Evolutionary conservation across 495 filamentous ascomycete genomes (phyloP), one percentile per base, ranked within the genome.

Genomic region (Neurospora sp.): DNA sequence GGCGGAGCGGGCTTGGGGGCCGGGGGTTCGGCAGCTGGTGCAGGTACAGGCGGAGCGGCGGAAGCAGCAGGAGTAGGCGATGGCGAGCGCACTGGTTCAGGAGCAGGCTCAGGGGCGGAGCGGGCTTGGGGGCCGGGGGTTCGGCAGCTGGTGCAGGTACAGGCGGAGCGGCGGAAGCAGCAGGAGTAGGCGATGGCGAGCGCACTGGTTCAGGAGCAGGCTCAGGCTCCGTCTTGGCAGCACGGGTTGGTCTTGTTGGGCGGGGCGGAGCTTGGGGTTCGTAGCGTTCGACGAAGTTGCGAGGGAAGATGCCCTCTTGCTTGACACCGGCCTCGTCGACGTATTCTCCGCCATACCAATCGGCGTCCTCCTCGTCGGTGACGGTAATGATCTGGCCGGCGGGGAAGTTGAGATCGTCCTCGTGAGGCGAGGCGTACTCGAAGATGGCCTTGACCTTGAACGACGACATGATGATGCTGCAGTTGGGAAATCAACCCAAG

Each of bases 381-480:
- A 99, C 96, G 47, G 92, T 97, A 78, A 99, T 93, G 76, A 98
- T 88, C 82, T 98, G 94, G 72, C 94, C 93, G 77, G 88, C 85
- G 41, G 86, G 79, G 80, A 99, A 99, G 77, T 87, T 90, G 71
- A 99, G 92, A 83, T 99, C 96, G 82, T 98, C 96, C 75, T 97
- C 93, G 81, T 99, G 94, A 74, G 84, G 85, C 73, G 96, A 98
- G 77, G 84, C 83, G 82, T 98, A 99, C 79, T 98, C 94, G 84
- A 91, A 98, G 77, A 98, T 82, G 73, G 95, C 93, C 87, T 93
- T 96, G 83, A 98, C 96, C 82, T 92, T 97, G 84, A 98, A 98
- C 53, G 31, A 61, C 79, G 92, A 86, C 93, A 96, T 97, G 80
- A 84, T 87, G 83, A 78, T 73, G 71, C 73, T 74, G 73, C 76